Evolutionary conservation across 2,329 filamentous ascomycete genomes (phyloP), one percentile per base, ranked within the genome.

Genomic region (Albifimbria verrucaria): DNA sequence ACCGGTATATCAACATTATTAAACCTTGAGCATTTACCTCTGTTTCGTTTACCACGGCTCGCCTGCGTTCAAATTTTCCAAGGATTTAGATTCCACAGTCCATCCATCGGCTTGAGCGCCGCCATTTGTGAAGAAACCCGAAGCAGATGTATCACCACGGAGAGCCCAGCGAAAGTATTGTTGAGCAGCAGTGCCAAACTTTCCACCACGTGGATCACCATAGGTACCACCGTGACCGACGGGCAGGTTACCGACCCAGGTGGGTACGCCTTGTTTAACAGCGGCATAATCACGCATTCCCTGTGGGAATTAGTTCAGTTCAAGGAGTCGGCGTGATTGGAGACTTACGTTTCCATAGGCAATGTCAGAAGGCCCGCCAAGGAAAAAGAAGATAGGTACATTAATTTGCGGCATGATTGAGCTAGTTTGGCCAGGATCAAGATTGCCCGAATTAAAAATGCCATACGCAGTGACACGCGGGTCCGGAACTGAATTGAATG

Each of bases 381-480:
- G 51, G 42, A 57, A 52, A 48, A 54, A 59, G 44, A 62, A 49
- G 39, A 62, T 57, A 12, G 58, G 57, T 41, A 54, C 55, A 36
- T 48, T 49, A 39, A 59, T 59, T 10, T 46, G 28, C n/a, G 32
- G 45, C 1, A 56, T 49, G 7, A 49, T 55, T 18, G 51, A 50
- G 45, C 54, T 43, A 39, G 54, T 58, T 10, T 23, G 49, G 48
- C 5, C 51, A 18, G 20, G 17, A 39, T 57, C 52, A 26, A 55
- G 50, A 21, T 48, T 25, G 20, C 64, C 64, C 7, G 55, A 60
- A 53, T 62, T 66, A 55, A 64, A 63, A 32, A 64, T 63, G 9
- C 60, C 59, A 7, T 63, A 57, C 3, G 58, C 56, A 15, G 50
- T 43, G 17, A 65, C 63, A 24, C 63, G 53, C 25, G 48, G 44